These are phyloP conservation scores for Vaccinium vitisidaea DNA, from an alignment of 148 eudicot species.

Conservation along the genomic window DNA sequence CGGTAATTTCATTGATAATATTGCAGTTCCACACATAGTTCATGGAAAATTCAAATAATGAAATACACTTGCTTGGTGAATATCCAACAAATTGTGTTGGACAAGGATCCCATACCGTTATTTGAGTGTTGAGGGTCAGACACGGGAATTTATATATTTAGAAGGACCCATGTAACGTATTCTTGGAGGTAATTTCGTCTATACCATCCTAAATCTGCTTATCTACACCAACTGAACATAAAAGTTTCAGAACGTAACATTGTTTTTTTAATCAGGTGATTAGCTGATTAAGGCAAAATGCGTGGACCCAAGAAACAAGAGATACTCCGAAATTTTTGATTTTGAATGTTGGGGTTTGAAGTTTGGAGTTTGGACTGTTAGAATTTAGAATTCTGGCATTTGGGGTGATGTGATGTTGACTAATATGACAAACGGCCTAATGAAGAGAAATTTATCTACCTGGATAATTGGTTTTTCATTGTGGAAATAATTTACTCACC, in stretches of 20 bases:
- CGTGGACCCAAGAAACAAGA: not conserved
- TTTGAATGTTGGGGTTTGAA: not conserved
- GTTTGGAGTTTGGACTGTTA: no score
- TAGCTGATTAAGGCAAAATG: not conserved
- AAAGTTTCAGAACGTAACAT: not conserved
- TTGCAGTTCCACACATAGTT: not conserved
- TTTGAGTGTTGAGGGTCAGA: no score
- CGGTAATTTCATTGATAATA: not conserved
- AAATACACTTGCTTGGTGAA: no score
- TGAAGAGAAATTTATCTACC: not conserved
- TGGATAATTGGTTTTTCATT: not conserved
- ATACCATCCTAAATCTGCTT: not conserved
- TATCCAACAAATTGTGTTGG: no score
- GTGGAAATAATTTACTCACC: not conserved
- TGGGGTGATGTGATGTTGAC: not conserved
- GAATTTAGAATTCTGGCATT: not conserved
- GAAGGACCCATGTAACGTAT: not conserved
- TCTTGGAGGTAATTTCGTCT: not conserved
- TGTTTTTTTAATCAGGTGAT: not conserved
- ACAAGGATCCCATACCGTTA: no score
- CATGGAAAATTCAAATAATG: not conserved
- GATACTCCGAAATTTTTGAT: not conserved
- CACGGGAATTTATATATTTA: not conserved
- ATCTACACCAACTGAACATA: not conserved
- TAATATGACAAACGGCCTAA: not conserved